Conservation (phyloP, 768 basidiomycete species). For the Kwoniella botswanensis region DNA sequence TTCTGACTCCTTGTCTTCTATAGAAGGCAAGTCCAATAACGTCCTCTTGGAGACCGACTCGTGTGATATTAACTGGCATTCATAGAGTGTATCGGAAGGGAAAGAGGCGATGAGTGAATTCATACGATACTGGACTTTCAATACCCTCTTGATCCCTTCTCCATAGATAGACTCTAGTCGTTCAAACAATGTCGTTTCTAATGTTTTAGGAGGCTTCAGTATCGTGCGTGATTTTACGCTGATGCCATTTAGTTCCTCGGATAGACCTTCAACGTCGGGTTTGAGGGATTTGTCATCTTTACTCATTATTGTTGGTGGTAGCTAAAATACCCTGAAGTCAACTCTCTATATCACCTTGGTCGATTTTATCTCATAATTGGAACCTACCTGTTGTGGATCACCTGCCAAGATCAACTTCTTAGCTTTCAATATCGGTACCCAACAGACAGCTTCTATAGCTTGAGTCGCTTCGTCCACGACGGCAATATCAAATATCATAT, state of each 20-base stretch:
- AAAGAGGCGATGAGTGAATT: conserved; percentile 82
- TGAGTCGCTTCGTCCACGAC: conserved; percentile 99
- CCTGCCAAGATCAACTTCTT: conserved; percentile 89
- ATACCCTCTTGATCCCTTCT: conserved; percentile 77
- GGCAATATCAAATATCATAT: conserved; percentile 83
- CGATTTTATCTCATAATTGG: neutral
- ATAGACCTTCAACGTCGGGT: conserved; percentile 18
- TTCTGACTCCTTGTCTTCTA: conserved; percentile 61
- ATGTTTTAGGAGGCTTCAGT: conserved; percentile 69
- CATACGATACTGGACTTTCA: conserved; percentile 90
- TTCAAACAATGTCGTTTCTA: conserved; percentile 91
- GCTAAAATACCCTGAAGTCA: conserved; percentile 58
- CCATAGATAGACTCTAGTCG: conserved; percentile 90
- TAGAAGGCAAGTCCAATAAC: conserved; percentile 71
- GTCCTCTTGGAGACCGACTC: conserved; percentile 73
- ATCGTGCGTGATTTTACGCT: conserved; percentile 14
- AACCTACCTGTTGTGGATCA: conserved; percentile 74
- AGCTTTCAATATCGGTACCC: conserved; percentile 92
- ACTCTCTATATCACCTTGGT: neutral
- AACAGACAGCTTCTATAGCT: conserved; percentile 93
- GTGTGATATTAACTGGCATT: conserved; percentile 71
- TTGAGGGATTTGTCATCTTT: conserved; percentile 59
- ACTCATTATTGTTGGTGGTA: conserved; percentile 90
- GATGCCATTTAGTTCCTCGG: conserved; percentile 4
- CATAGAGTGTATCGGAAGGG: conserved; percentile 81